phyloP scores from a whole-genome alignment of 305 asterid species.

The Lippia alba region DNA sequence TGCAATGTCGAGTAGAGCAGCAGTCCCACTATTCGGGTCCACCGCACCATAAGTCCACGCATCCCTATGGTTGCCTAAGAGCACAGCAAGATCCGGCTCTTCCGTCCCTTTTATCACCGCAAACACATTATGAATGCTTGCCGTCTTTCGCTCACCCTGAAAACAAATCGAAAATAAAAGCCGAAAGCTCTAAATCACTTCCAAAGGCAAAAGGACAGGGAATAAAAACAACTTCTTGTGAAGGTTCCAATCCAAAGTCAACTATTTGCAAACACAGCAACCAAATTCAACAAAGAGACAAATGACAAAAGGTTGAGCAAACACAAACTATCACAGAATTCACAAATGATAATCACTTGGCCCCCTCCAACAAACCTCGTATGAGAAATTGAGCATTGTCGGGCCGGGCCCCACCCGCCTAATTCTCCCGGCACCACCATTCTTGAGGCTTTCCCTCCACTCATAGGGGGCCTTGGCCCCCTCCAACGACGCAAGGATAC shows the following conservation, averaged over 20 bases:
- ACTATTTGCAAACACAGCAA: slow-evolving; percentile 26
- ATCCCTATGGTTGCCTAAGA: slow-evolving; percentile 96
- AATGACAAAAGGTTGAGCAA: slow-evolving; percentile 25
- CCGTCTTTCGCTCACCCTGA: slow-evolving; percentile 79
- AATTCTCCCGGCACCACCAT: slow-evolving; percentile 35
- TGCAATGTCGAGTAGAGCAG: slow-evolving; percentile 87
- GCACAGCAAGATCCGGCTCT: slow-evolving; percentile 78
- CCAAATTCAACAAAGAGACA: slow-evolving; percentile 29
- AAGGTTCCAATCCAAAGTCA: slow-evolving; percentile 28
- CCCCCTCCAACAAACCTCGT: slow-evolving; percentile 72
- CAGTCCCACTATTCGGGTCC: slow-evolving; percentile 96
- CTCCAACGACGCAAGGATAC: slow-evolving; percentile 58
- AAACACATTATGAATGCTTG: slow-evolving; percentile 72
- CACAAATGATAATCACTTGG: neutral
- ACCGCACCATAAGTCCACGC: slow-evolving; percentile 99
- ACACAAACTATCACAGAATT: slow-evolving; percentile 26
- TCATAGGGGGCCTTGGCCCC: slow-evolving; percentile 55
- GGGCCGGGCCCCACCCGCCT: slow-evolving; percentile 84
- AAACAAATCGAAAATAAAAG: slow-evolving; percentile 28
- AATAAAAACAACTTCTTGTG: slow-evolving; percentile 7
- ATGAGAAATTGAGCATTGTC: slow-evolving; percentile 68
- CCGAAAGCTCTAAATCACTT: neutral
- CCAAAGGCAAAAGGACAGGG: slow-evolving; percentile 17
- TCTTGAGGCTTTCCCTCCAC: slow-evolving; percentile 56
- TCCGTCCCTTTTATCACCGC: slow-evolving; percentile 74